These are phyloP conservation scores for Trypanosoma mega DNA, from an alignment of 208 protist species.

Conservation along the genomic window DNA sequence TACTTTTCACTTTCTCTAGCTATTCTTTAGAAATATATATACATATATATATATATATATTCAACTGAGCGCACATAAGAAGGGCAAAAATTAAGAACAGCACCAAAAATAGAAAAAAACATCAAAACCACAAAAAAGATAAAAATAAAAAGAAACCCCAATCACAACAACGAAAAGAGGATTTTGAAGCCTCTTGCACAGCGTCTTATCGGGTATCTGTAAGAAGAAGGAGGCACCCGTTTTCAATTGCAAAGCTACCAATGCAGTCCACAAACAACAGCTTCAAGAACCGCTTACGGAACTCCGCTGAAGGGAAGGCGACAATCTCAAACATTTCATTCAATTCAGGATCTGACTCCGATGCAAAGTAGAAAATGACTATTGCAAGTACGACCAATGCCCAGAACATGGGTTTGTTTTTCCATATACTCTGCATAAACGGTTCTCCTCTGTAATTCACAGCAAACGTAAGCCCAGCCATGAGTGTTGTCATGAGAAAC, in stretches of 20 bases:
- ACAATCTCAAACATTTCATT: constrained; percentile 90
- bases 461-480: constrained; percentile 95
- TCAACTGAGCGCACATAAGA: no score
- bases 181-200: constrained; percentile 30
- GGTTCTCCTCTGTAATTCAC: constrained; percentile 97
- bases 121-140: neutral
- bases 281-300: constrained; percentile 70
- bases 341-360: constrained; percentile 68
- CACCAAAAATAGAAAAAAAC: no score
- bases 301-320: constrained; percentile 76
- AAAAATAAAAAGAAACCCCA: constrained; percentile 10
- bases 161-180: no score
- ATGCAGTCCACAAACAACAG: constrained; percentile 70
- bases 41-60: neutral
- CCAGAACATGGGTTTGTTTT: constrained; percentile 92
- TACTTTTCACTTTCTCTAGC: neutral
- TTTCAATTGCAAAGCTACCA: constrained; percentile 80
- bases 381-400: constrained; percentile 70
- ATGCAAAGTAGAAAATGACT: constrained; percentile 79
- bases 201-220: constrained; percentile 40
- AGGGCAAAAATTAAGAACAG: no score
- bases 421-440: constrained; percentile 92
- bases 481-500: constrained; percentile 95
- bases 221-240: constrained; percentile 64
- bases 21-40: neutral